A percentile compares a stretch with the other conserved stretches of the same genome.
Conservation (phyloP, 768 basidiomycete genomes). For the Suillus americanus region DNA sequence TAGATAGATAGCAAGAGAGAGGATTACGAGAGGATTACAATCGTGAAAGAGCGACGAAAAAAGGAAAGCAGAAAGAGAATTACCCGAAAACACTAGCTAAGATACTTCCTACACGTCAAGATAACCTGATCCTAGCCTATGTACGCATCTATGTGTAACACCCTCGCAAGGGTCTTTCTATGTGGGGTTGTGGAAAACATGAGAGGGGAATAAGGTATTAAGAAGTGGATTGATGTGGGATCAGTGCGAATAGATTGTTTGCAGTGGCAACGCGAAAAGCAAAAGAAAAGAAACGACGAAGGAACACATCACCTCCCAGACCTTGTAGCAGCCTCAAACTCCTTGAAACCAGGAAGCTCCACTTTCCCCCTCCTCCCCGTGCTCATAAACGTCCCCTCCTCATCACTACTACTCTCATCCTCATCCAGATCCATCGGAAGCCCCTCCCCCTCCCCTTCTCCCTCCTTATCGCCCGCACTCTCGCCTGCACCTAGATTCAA, state of each 20-base stretch:
- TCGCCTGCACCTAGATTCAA: constrained; percentile 42
- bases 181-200: neutral
- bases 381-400: constrained; percentile 17
- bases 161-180: neutral
- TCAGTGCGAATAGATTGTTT: neutral
- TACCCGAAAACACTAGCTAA: constrained; percentile 1
- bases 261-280: neutral
- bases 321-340: constrained; percentile 55
- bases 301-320: constrained; percentile 16
- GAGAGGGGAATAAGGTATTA: constrained; percentile 1
- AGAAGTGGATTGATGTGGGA: neutral
- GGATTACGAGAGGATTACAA: neutral
- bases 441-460: neutral
- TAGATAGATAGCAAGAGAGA: neutral
- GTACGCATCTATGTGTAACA: constrained; percentile 6
- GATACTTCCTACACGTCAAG: constrained; percentile 18
- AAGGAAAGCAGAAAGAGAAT: neutral
- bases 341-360: constrained; percentile 62
- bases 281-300: neutral
- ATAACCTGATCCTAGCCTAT: constrained; percentile 22
- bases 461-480: neutral
- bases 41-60: neutral
- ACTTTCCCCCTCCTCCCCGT: constrained; percentile 26
- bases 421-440: constrained; percentile 7
- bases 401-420: constrained; percentile 23